Evolutionary conservation across 2,329 filamentous ascomycete species (phyloP), one percentile per base, ranked within the genome.

Genomic region (Chrysosporium keratinophilum): DNA sequence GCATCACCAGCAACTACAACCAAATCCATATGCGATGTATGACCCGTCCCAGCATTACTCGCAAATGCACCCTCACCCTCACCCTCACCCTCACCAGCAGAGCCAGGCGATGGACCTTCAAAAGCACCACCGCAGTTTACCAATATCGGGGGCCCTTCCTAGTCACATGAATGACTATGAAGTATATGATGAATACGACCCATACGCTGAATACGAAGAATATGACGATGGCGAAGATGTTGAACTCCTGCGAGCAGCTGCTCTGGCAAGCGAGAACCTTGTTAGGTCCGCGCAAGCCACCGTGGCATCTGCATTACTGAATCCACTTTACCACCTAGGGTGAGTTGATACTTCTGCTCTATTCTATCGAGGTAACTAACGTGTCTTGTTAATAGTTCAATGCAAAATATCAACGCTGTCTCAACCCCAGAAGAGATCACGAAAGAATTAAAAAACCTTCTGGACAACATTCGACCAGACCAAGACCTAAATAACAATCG

Each of bases 381-480:
- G 11, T 41, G 28, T 39, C n/a, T 2, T 11, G 35, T 12, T 50
- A 54, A 15, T 19, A 51, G 6, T 31, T 33, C 48, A 50, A 34
- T 17, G 3, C 23, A 17, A 1, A 37, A n/a, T 12, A 23, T 17
- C 40, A 19, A 57, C 33, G 43, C 77, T 81, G 61, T 73, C 75
- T 2, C 71, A 69, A 28, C 74, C 78, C 54, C 44, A n/a, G n/a
- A 11, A 15, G 23, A 42, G 23, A 52, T 23, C 37, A 57, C 20
- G 78, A 76, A 2, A 55, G 84, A 89, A 61, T 79, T 91, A 54
- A 79, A 85, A 58, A 76, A 82, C 23, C 70, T 91, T 3, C 71
- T 91, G 10, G 76, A 82, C 43, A 88, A 87, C 57, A 89, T 90
- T 58, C 77, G 82, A 19, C 83, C 85, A 0, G 87, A 90, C 61